A percentile compares a stretch with the other conserved stretches of the same genome.
Evolutionary conservation across 129 eudicot species (phyloP).

Genomic region (Deinandra increscens): DNA sequence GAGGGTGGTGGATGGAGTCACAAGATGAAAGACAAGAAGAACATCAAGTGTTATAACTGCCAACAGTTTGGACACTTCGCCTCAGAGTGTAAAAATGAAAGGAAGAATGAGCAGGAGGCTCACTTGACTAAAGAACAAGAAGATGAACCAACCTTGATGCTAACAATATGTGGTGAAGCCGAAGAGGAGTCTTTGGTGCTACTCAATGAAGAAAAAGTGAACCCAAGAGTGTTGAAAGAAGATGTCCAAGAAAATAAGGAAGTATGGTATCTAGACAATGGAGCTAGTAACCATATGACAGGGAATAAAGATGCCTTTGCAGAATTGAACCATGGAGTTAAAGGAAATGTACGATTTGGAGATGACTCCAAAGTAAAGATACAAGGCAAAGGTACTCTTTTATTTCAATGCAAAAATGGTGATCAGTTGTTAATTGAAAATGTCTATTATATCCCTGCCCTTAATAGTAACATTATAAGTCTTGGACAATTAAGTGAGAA

Average conservation of each 20-base stretch:
- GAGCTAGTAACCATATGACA: not conserved
- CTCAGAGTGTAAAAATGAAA: no score
- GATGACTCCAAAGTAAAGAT: not conserved
- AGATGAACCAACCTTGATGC: not conserved
- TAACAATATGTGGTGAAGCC: not conserved
- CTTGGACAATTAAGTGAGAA: not conserved
- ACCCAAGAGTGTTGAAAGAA: not conserved
- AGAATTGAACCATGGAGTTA: no score
- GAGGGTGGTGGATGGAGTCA: no score
- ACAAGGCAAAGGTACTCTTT: not conserved
- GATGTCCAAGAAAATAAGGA: not conserved
- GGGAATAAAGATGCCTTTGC: not conserved
- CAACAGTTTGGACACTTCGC: no score
- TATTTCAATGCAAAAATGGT: not conserved
- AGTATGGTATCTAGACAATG: not conserved
- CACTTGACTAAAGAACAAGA: no score
- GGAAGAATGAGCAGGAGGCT: no score
- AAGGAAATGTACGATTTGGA: not conserved
- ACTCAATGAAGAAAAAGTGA: not conserved
- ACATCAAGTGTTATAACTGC: no score
- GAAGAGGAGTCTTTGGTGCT: not conserved
- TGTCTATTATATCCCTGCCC: not conserved
- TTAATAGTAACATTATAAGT: not conserved
- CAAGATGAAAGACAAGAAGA: no score
- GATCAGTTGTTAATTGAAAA: not conserved